Evolutionary conservation across 805 yeast species (phyloP), one percentile per base, ranked within the genome.

Genomic region (Lachancea cidri): DNA sequence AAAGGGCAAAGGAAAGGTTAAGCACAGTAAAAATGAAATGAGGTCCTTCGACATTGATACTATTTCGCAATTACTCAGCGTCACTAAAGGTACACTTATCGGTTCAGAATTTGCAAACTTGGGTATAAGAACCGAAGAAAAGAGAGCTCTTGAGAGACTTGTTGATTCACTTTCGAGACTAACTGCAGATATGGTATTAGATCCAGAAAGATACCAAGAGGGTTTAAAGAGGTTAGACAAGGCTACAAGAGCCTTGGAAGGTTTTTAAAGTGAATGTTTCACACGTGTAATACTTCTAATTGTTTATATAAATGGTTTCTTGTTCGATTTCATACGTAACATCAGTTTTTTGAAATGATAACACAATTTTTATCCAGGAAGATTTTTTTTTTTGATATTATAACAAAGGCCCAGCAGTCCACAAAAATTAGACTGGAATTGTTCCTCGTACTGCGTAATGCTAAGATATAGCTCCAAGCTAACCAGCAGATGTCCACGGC

Each of bases 131-230:
- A 65, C 73, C 0, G 82, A 81, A 44, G 96, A 88, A 55, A 83
- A 84, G 50, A 81, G 77, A 52, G 70, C 89, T 31, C 69, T 91
- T 33, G 97, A 91, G 55, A 80, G 86, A 61, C 78, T 91, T 36
- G 84, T 91, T 3, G 95, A 88, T 54, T 81, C 94, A 2, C 68
- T 91, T 35, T 81, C 93, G 30, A 73, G 93, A 52, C 72, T 93
- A 44, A 87, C 95, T 2, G 86, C 89, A 39, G 96, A 88, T 56
- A 87, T 93, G 86, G 83, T 88, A 40, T 59, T 86, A 42, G 96
- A 91, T 60, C 86, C 86, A 20, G 77, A 76, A 20, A 77, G 93
- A 54, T 81, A 83, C 43, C 81, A 79, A 13, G 87, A 86, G 46
- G 95, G 97, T 9, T 73, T 86, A 33, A 72, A 76, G 47, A 70